phyloP scores from a whole-genome alignment of 306 rosid species.

The Betula pendula region DNA sequence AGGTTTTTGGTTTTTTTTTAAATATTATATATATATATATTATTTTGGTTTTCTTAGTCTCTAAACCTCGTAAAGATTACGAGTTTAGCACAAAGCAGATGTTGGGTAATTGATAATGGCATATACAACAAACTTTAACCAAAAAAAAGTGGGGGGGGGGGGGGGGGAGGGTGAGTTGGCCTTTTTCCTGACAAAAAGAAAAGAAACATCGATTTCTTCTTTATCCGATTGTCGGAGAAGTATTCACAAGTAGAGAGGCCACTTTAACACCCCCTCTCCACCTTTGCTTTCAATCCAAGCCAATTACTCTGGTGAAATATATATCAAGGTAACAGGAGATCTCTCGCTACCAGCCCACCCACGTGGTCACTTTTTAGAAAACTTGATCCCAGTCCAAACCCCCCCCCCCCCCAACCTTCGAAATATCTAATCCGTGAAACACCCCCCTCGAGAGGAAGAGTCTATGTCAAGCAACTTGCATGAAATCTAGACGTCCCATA shows the following conservation, averaged over 20 bases:
- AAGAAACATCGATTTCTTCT: constrained; percentile 7
- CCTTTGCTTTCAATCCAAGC: constrained; percentile 49
- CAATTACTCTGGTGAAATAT: constrained; percentile 11
- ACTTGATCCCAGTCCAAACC: constrained; percentile 26
- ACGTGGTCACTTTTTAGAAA: constrained; percentile 30
- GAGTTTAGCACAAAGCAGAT: too few species aligned
- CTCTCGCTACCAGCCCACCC: neutral
- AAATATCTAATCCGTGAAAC: neutral
- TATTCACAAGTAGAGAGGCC: constrained; percentile 29
- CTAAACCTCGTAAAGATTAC: too few species aligned
- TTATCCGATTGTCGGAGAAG: constrained; percentile 43
- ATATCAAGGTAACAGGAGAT: constrained; percentile 15
- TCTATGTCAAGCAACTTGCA: constrained; percentile 34
- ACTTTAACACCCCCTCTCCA: constrained; percentile 32
- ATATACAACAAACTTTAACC: too few species aligned
- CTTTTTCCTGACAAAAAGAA: neutral
- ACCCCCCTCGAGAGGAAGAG: neutral
- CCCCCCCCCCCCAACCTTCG: too few species aligned
- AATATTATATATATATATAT: too few species aligned
- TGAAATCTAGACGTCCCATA: neutral
- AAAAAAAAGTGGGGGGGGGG: too few species aligned
- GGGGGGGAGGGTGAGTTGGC: neutral
- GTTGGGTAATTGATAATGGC: too few species aligned
- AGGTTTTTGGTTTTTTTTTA: too few species aligned
- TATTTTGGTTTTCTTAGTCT: too few species aligned